phyloP scores from a whole-genome alignment of 352 stramenopile species.

The Pythium aristosporum region DNA sequence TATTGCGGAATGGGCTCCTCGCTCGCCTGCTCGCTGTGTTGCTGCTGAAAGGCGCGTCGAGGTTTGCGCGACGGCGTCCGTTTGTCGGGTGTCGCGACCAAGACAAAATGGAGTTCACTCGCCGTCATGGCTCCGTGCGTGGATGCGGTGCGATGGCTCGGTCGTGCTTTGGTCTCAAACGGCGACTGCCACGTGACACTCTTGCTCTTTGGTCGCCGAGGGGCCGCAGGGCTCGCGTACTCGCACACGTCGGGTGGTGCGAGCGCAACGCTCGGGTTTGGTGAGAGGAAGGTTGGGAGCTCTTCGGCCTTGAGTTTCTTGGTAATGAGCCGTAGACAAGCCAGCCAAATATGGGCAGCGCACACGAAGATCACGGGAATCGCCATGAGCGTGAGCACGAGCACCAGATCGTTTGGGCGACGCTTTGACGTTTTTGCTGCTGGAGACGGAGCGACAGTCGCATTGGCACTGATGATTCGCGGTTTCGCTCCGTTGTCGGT shows the following conservation, averaged over 20 bases:
- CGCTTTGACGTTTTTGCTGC: neutral
- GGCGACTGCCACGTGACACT: slow-evolving; percentile 27
- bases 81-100: slow-evolving; percentile 22
- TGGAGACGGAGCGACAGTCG: neutral
- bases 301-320: neutral
- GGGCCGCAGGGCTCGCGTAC: neutral
- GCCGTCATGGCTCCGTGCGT: neutral
- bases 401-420: slow-evolving; percentile 2
- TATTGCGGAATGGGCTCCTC: slow-evolving; percentile 13
- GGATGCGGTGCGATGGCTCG: slow-evolving; percentile 5
- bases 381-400: slow-evolving; percentile 8
- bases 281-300: neutral
- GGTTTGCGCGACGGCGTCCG: neutral
- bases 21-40: neutral
- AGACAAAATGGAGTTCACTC: slow-evolving; percentile 21
- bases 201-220: slow-evolving; percentile 21
- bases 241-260: neutral
- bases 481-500: slow-evolving; percentile 15
- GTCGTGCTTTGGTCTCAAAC: slow-evolving; percentile 20
- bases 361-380: slow-evolving; percentile 11
- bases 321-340: neutral
- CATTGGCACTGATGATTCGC: neutral
- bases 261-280: neutral
- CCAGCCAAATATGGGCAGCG: slow-evolving; percentile 10
- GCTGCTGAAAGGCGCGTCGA: neutral